These are phyloP conservation scores for Neolentinus lepideus DNA, from an alignment of 1,284 basidiomycete genomes.

Conservation along the genomic window DNA sequence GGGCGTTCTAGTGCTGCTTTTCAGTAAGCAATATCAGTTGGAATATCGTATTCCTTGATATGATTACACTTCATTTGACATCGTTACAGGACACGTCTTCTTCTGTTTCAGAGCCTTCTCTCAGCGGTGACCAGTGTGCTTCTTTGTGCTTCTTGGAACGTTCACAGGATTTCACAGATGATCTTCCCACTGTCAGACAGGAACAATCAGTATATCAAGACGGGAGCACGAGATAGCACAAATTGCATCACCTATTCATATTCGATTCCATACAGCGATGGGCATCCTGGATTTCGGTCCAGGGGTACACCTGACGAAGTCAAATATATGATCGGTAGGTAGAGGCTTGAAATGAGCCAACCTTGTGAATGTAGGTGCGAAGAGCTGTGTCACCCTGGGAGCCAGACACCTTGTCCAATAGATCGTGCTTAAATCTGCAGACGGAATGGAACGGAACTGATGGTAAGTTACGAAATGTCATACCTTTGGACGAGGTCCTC, in stretches of 20 bases:
- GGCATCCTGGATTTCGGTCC: slow-evolving; percentile 79
- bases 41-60: too few species aligned
- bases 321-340: background rate
- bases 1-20: too few species aligned
- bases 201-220: too few species aligned
- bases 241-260: slow-evolving; percentile 50
- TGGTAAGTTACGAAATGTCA: slow-evolving; percentile 8
- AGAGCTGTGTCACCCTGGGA: slow-evolving; percentile 51
- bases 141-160: background rate
- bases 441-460: background rate
- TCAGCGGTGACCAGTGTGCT: too few species aligned
- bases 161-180: slow-evolving; percentile 13
- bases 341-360: slow-evolving; percentile 14
- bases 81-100: too few species aligned
- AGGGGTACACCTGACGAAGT: slow-evolving; percentile 60
- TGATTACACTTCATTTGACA: too few species aligned
- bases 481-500: slow-evolving; percentile 66
- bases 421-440: slow-evolving; percentile 30
- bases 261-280: slow-evolving; percentile 86
- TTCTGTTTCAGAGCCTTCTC: too few species aligned
- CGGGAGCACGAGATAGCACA: background rate
- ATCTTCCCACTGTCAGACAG: slow-evolving; percentile 18
- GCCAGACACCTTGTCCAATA: slow-evolving; percentile 53
- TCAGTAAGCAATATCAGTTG: too few species aligned
- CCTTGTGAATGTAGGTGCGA: slow-evolving; percentile 75